Evolutionary conservation across 2,329 filamentous ascomycete genomes (phyloP).

Genomic region (Calonectria leucothoes): DNA sequence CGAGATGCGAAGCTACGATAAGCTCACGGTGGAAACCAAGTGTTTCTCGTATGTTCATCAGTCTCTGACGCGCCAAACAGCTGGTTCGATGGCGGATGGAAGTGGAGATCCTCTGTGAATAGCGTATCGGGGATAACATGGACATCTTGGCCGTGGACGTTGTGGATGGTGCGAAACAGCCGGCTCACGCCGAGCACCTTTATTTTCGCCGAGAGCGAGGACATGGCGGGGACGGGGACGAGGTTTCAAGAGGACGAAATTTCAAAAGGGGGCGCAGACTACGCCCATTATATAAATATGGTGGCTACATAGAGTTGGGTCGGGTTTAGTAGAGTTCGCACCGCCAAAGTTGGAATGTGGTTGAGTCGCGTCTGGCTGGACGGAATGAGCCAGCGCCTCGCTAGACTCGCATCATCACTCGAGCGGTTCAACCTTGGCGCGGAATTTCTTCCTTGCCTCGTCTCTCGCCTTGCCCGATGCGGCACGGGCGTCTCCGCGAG

Average conservation of each 20-base stretch:
- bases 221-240: background rate
- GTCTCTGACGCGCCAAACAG: background rate
- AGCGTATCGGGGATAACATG: background rate
- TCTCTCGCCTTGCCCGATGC: background rate
- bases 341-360: background rate
- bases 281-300: background rate
- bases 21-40: background rate
- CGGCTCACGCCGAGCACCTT: background rate
- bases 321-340: background rate
- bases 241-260: background rate
- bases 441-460: background rate
- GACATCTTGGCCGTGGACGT: background rate
- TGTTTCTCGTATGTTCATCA: background rate
- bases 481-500: background rate
- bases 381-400: background rate
- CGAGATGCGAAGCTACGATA: background rate
- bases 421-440: background rate
- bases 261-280: background rate
- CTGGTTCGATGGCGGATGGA: background rate
- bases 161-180: background rate
- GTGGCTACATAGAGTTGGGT: background rate
- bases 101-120: conserved; percentile 2
- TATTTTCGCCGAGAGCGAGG: background rate
- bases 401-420: background rate
- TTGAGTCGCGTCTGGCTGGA: background rate